Percentiles rank a stretch among this genome's conserved stretches.
These are phyloP conservation scores for Phytophthora chlamydospora DNA, from an alignment of 352 stramenopile genomes.

Conservation along the genomic window DNA sequence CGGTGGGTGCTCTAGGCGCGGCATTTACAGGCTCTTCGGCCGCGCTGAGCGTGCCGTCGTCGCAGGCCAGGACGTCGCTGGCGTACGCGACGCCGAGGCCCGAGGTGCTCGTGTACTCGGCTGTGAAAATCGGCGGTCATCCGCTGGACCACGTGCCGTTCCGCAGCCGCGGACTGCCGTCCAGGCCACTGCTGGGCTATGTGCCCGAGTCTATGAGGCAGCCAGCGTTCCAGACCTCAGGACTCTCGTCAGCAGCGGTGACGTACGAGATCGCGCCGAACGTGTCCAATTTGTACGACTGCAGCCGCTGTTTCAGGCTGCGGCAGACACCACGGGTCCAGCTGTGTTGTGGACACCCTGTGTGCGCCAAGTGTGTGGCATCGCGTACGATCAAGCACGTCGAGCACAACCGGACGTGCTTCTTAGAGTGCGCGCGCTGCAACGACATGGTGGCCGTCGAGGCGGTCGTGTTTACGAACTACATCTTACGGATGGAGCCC, in stretches of 20 bases:
- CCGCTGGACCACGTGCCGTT: constrained; percentile 80
- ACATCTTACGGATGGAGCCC: constrained; percentile 52
- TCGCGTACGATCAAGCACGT: constrained; percentile 51
- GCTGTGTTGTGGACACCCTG: constrained; percentile 64
- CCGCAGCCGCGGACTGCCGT: constrained; percentile 61
- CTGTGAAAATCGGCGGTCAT: constrained; percentile 82
- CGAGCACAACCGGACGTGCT: constrained; percentile 47
- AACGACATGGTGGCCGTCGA: constrained; percentile 58
- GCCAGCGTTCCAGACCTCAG: constrained; percentile 17
- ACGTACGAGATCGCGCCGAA: constrained; percentile 41
- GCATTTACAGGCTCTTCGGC: constrained; percentile 16
- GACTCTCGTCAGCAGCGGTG: constrained; percentile 20
- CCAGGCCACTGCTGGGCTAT: constrained; percentile 62
- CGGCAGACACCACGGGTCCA: constrained; percentile 66
- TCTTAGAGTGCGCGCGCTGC: constrained; percentile 62
- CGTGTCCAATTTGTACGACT: constrained; percentile 63
- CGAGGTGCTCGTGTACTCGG: constrained; percentile 57
- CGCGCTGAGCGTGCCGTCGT: constrained; percentile 3
- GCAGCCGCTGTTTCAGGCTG: constrained; percentile 57
- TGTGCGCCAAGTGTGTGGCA: constrained; percentile 65
- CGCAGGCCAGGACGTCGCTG: constrained; percentile 40
- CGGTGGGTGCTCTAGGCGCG: constrained; percentile 21
- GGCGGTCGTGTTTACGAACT: constrained; percentile 63
- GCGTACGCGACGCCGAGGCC: constrained; percentile 45
- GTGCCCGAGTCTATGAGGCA: constrained; percentile 11